These are phyloP conservation scores for Entonaema liquescens DNA, from an alignment of 495 filamentous ascomycete species.

Conservation along the genomic window DNA sequence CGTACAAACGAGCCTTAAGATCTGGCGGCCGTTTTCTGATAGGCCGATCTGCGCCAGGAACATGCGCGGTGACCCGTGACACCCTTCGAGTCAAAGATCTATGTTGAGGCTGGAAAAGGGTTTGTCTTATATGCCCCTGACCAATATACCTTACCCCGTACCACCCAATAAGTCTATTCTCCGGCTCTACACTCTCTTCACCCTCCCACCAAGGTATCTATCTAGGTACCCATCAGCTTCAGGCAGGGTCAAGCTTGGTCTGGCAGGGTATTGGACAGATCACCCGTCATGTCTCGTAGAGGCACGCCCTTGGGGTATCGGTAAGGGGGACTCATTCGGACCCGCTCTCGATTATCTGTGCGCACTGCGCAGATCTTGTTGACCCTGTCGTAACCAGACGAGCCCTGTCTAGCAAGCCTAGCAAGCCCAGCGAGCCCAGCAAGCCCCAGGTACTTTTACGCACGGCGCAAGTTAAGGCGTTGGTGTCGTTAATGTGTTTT, in stretches of 20 bases:
- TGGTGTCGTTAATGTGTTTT: conserved; percentile 44
- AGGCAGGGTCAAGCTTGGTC: conserved; percentile 7
- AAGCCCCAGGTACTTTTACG: conserved; percentile 38
- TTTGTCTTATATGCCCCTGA: conserved; percentile 39
- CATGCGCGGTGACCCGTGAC: conserved; percentile 31
- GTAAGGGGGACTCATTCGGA: conserved; percentile 35
- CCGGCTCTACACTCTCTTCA: conserved; percentile 14
- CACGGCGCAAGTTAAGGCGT: conserved; percentile 42
- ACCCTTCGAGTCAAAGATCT: conserved; percentile 31
- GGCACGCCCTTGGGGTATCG: conserved; percentile 37
- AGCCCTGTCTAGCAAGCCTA: conserved; percentile 38
- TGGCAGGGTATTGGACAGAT: conserved; percentile 15
- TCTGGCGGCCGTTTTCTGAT: conserved; percentile 20
- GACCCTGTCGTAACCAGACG: conserved; percentile 42
- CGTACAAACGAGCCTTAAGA: conserved; percentile 21
- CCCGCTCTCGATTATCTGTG: conserved; percentile 44
- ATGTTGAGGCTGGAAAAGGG: conserved; percentile 34
- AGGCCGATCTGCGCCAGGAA: conserved; percentile 35
- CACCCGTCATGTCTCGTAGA: conserved; percentile 28
- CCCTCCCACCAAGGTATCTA: conserved; percentile 32
- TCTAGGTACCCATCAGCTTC: conserved; percentile 11
- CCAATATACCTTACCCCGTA: conserved; percentile 37
- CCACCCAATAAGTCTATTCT: conserved; percentile 37
- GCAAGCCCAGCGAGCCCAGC: conserved; percentile 31
- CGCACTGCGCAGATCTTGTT: conserved; percentile 41